These are phyloP conservation scores for Colletotrichum musae DNA, from an alignment of 2,329 filamentous ascomycete species.

Conservation along the genomic window DNA sequence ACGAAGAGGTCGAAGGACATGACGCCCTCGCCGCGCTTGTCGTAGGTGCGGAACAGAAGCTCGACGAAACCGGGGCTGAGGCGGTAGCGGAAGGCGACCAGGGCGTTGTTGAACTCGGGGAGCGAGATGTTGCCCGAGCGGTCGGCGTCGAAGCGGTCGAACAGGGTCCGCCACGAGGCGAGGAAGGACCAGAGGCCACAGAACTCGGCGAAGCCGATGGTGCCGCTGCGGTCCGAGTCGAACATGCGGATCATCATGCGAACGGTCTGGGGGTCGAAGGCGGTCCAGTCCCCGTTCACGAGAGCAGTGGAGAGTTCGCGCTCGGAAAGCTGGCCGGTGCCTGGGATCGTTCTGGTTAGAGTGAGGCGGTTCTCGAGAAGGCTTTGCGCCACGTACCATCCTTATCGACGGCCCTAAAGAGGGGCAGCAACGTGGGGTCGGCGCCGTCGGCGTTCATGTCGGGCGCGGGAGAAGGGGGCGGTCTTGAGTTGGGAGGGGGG, in stretches of 20 bases:
- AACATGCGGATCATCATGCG: conserved; percentile 99
- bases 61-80: conserved; percentile 87
- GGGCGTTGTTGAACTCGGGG: conserved; percentile 88
- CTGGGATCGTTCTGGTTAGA: conserved; percentile 54
- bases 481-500: conserved; percentile 70
- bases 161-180: conserved; percentile 92
- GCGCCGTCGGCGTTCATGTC: conserved; percentile 62
- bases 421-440: conserved; percentile 82
- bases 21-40: conserved; percentile 78
- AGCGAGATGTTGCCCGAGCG: conserved; percentile 88
- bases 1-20: conserved; percentile 98
- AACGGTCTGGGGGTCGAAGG: conserved; percentile 94
- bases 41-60: conserved; percentile 89
- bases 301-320: conserved; percentile 89
- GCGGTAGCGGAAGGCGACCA: conserved; percentile 94
- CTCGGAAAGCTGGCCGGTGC: conserved; percentile 87
- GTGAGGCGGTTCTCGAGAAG: neutral
- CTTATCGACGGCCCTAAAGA: conserved; percentile 94
- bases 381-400: conserved; percentile 66
- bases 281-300: conserved; percentile 95
- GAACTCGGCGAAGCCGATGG: conserved; percentile 96
- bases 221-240: conserved; percentile 89
- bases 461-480: conserved; percentile 75
- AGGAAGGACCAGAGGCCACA: conserved; percentile 97
- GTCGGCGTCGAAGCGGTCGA: conserved; percentile 95